These are phyloP conservation scores for Tricharina praecox DNA, from an alignment of 495 filamentous ascomycete genomes.

Conservation along the genomic window DNA sequence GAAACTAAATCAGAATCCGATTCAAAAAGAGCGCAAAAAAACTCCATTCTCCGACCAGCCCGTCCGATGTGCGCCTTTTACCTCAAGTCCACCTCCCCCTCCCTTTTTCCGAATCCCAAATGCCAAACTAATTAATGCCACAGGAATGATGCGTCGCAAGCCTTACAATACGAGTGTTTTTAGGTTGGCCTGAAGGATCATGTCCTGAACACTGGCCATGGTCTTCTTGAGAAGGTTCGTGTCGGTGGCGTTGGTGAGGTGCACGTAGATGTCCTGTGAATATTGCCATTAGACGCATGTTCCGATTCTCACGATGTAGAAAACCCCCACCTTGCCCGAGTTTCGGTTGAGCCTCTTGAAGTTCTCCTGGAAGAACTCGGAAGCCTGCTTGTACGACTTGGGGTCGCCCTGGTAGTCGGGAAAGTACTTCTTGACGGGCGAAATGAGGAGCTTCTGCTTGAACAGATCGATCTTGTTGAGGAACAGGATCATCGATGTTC, in stretches of 20 bases:
- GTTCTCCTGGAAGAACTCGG: slow-evolving; percentile 77
- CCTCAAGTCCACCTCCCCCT: too few relatives aligned
- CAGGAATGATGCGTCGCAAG: too few relatives aligned
- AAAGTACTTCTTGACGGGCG: slow-evolving; percentile 78
- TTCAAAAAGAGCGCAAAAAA: too few relatives aligned
- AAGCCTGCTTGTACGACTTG: slow-evolving; percentile 41
- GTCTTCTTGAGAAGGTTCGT: slow-evolving; percentile 92
- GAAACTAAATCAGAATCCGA: too few relatives aligned
- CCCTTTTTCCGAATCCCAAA: too few relatives aligned
- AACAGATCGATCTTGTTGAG: slow-evolving; percentile 99
- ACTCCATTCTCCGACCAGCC: too few relatives aligned
- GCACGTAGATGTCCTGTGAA: slow-evolving; percentile 61
- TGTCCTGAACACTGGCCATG: slow-evolving; percentile 93
- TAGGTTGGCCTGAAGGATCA: slow-evolving; percentile 97
- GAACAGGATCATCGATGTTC: slow-evolving; percentile 91
- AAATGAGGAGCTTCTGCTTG: slow-evolving; percentile 65
- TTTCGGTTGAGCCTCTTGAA: slow-evolving; percentile 76
- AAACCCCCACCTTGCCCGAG: slow-evolving; percentile 44
- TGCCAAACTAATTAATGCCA: too few relatives aligned
- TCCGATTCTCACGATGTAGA: too few relatives aligned
- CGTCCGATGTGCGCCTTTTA: too few relatives aligned
- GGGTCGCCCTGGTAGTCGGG: slow-evolving; percentile 64
- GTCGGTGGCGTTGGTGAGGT: slow-evolving; percentile 89
- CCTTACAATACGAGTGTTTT: slow-evolving; percentile 81
- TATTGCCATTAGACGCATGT: not conserved